Percentiles rank a stretch among this genome's conserved stretches.
Evolutionary conservation across 164 flowering plant species (phyloP).

Genomic region (Chloranthus sessilifolius): DNA sequence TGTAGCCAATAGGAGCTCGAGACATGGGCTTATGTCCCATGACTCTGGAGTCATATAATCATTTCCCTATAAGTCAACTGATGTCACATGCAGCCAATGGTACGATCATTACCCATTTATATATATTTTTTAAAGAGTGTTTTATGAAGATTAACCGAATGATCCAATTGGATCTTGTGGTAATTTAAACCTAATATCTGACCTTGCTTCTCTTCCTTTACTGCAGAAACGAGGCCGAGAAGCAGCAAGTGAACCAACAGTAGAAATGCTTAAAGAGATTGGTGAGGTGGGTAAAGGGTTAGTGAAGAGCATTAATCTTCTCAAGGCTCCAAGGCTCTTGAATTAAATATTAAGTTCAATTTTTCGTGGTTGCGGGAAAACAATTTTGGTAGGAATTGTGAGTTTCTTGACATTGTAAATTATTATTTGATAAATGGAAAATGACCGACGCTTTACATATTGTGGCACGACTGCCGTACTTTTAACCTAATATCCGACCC

Average conservation of each 20-base stretch:
- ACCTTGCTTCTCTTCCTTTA: not conserved
- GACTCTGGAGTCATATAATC: not conserved
- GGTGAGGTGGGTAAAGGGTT: conserved; percentile 87
- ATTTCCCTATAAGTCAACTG: too few species aligned
- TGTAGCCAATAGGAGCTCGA: too few species aligned
- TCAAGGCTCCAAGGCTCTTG: conserved; percentile 50
- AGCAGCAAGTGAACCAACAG: conserved; percentile 32
- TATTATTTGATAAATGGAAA: too few species aligned
- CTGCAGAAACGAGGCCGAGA: conserved; percentile 76
- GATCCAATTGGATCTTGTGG: not conserved
- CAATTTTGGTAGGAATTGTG: conserved; percentile 2
- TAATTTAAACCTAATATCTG: not conserved
- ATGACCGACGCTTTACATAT: too few species aligned
- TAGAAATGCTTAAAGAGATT: conserved; percentile 33
- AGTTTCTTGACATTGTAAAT: too few species aligned
- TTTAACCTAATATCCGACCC: too few species aligned
- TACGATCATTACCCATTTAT: not conserved
- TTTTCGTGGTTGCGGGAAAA: not conserved
- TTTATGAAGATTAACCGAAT: not conserved
- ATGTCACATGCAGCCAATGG: too few species aligned
- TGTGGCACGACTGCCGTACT: too few species aligned
- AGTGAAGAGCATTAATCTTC: conserved; percentile 57
- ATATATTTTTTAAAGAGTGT: not conserved
- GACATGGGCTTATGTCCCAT: not conserved
- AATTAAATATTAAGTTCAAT: not conserved